Percentiles rank a stretch among this genome's conserved stretches.
Evolutionary conservation across 148 eudicot genomes (phyloP).

Genomic region (Vaccinium macrocarpon): DNA sequence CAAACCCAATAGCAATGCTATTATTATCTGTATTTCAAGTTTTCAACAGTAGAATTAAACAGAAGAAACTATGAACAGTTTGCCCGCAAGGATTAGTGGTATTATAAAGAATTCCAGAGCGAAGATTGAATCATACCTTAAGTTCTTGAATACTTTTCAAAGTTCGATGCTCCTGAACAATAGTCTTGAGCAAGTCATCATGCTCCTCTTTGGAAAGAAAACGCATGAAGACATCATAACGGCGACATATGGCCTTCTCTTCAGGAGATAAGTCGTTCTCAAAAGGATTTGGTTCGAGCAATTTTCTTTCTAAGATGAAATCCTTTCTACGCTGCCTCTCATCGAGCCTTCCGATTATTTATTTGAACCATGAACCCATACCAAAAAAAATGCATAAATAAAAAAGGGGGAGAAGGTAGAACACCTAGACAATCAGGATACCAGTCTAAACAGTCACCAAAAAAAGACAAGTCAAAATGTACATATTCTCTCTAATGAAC

Average conservation of each 20-base stretch:
- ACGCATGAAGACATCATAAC: constrained; percentile 74
- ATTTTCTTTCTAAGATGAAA: constrained; percentile 73
- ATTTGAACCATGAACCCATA: not conserved
- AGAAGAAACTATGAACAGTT: not conserved
- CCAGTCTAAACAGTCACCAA: not conserved
- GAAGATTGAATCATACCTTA: constrained; percentile 41
- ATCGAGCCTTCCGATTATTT: constrained; percentile 55
- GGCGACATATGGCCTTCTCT: constrained; percentile 74
- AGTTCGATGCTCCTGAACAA: constrained; percentile 68
- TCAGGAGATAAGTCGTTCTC: constrained; percentile 63
- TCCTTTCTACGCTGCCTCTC: constrained; percentile 88
- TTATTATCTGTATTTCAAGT: not conserved
- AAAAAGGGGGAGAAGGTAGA: not conserved
- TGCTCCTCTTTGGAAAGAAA: constrained; percentile 86
- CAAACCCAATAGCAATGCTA: not conserved
- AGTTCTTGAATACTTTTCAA: constrained; percentile 61
- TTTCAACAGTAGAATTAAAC: not conserved
- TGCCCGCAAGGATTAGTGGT: not conserved
- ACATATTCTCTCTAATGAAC: not conserved
- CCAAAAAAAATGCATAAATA: not conserved
- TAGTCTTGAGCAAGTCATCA: constrained; percentile 56
- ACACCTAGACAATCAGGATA: not conserved
- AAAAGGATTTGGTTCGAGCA: constrained; percentile 71
- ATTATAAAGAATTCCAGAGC: not conserved
- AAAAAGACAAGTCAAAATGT: not conserved